Conservation (phyloP, 139 green algal species). For the Choricystis sp. region DNA sequence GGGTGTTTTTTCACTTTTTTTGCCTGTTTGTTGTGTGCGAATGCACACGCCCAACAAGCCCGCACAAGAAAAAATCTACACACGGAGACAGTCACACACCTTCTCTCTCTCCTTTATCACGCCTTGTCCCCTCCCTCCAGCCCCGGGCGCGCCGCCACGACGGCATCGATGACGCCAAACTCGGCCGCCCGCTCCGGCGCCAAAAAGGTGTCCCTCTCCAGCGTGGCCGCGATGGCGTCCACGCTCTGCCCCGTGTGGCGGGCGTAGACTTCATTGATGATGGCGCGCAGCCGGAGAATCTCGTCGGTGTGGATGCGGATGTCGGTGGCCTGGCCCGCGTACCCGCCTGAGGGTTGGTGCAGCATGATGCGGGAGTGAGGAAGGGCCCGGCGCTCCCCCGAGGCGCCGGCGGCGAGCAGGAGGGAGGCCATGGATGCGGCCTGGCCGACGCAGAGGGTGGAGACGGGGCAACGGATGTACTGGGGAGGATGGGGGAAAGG, state of each 20-base stretch:
- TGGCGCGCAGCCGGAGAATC: constrained; percentile 61
- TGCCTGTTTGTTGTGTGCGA: neutral
- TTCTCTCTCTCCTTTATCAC: neutral
- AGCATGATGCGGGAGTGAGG: constrained; percentile 92
- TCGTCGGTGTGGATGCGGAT: constrained; percentile 86
- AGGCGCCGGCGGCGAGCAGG: constrained; percentile 64
- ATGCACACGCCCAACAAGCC: neutral
- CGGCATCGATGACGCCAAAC: constrained; percentile 78
- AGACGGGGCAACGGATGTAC: constrained; percentile 81
- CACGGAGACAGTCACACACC: neutral
- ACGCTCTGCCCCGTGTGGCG: constrained; percentile 54
- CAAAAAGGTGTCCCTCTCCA: constrained; percentile 85
- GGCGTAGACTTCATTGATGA: constrained; percentile 65
- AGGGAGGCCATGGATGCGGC: constrained; percentile 85
- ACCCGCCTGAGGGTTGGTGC: constrained; percentile 79
- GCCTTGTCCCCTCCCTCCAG: constrained; percentile 1
- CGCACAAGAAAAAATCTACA: neutral
- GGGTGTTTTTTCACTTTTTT: neutral
- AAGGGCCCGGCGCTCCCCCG: constrained; percentile 53
- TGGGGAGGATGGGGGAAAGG: constrained; percentile 20
- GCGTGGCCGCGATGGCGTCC: constrained; percentile 18
- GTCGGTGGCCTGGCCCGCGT: constrained; percentile 75
- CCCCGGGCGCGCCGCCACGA: too few species aligned
- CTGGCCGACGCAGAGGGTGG: constrained; percentile 85
- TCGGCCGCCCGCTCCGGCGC: constrained; percentile 44